Percentiles rank a stretch among this genome's conserved stretches.
These are phyloP conservation scores for Fraxinus greggii DNA, from an alignment of 305 asterid species.

Conservation along the genomic window DNA sequence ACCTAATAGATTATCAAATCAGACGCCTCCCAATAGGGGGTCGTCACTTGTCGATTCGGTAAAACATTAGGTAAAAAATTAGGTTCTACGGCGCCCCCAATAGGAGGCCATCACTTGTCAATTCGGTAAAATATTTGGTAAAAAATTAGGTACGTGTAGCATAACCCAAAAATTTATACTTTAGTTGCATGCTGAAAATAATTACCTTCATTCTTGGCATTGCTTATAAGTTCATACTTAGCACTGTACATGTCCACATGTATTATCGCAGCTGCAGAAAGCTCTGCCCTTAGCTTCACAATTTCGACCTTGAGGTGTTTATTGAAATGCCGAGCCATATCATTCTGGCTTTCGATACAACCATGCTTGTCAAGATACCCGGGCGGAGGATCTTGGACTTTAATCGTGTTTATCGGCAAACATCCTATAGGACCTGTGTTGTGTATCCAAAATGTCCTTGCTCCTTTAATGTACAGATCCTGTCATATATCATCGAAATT, in stretches of 20 bases:
- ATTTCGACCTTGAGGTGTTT: conserved; percentile 34
- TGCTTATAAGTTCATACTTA: conserved; percentile 43
- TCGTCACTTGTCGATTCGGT: no score
- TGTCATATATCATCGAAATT: conserved; percentile 14
- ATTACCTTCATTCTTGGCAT: conserved; percentile 41
- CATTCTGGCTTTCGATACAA: conserved; percentile 45
- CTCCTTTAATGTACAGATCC: conserved; percentile 56
- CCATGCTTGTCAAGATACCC: conserved; percentile 48
- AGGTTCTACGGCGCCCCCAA: no score
- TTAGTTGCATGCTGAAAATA: neutral
- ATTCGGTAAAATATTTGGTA: no score
- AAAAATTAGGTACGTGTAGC: no score
- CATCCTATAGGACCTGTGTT: conserved; percentile 74
- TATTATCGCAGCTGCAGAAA: conserved; percentile 33
- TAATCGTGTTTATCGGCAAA: conserved; percentile 18
- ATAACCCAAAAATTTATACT: neutral
- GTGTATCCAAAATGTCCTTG: conserved; percentile 62
- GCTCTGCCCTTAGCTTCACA: conserved; percentile 35
- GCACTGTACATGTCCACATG: conserved; percentile 56
- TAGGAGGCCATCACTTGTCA: no score
- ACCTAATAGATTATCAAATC: no score
- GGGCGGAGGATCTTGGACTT: conserved; percentile 30
- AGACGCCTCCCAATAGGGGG: no score
- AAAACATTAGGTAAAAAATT: no score
- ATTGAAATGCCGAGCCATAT: conserved; percentile 43